Percentiles rank a stretch among this genome's conserved stretches.
Evolutionary conservation across 2,329 filamentous ascomycete species (phyloP).

Genomic region (Tolypocladium cylindrosporum): DNA sequence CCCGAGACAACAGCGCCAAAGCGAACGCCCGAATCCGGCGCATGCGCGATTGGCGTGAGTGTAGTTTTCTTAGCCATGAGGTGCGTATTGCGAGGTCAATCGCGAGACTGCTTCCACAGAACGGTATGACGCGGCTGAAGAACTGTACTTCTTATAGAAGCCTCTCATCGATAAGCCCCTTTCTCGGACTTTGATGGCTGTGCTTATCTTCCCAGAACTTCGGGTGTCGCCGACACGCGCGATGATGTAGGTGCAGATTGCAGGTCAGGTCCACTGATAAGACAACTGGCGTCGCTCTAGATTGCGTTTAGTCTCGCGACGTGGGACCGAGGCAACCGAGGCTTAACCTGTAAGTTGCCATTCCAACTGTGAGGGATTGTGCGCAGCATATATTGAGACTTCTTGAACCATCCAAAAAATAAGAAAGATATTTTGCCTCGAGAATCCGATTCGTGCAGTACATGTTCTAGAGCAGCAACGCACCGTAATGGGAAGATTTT

Average conservation of each 20-base stretch:
- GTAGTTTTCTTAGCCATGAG: not conserved
- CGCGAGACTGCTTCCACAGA: not conserved
- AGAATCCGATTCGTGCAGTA: too few relatives aligned
- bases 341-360: not conserved
- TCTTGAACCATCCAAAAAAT: not conserved
- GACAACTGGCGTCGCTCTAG: not conserved
- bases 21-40: not conserved
- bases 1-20: not conserved
- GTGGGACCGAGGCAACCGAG: too few relatives aligned
- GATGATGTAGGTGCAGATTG: not conserved
- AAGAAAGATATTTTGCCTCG: too few relatives aligned
- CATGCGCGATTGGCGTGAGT: not conserved
- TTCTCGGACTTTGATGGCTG: not conserved
- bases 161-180: not conserved
- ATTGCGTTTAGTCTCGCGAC: not conserved
- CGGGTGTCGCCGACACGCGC: not conserved
- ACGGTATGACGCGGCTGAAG: not conserved
- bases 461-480: too few relatives aligned
- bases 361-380: not conserved
- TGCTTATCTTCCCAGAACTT: not conserved
- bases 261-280: not conserved
- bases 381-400: not conserved
- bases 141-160: not conserved
- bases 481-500: too few relatives aligned
- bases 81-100: not conserved